Conservation (phyloP, 2,329 filamentous ascomycete genomes). For the Neophaeococcomyces mojaviensis region DNA sequence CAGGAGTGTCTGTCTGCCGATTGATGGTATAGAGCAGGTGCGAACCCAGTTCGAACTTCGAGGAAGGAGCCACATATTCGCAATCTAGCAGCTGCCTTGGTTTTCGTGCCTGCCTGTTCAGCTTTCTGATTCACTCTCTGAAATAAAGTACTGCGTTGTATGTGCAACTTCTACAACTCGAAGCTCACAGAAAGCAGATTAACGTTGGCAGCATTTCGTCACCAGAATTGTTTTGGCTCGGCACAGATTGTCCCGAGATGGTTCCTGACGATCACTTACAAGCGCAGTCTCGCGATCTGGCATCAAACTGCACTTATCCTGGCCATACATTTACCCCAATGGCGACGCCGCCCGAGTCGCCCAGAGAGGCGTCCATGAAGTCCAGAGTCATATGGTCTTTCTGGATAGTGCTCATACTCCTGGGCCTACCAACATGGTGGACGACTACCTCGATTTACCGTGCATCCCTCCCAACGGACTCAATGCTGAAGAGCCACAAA, state of each 20-base stretch:
- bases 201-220: not conserved
- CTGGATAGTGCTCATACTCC: conserved; percentile 74
- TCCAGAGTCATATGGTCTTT: conserved; percentile 75
- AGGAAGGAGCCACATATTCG: not conserved
- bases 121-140: too few relatives aligned
- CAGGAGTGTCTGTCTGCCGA: not conserved
- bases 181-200: too few relatives aligned
- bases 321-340: not conserved
- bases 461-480: conserved; percentile 69
- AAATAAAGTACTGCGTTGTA: too few relatives aligned
- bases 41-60: not conserved
- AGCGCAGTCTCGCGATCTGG: conserved; percentile 1
- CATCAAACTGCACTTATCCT: not conserved
- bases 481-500: conserved; percentile 74
- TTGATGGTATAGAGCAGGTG: not conserved
- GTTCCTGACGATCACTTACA: not conserved
- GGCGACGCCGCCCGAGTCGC: conserved; percentile 60
- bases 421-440: conserved; percentile 94
- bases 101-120: not conserved
- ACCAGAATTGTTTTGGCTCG: not conserved
- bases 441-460: conserved; percentile 88
- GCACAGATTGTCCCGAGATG: not conserved
- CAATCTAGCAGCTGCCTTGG: not conserved
- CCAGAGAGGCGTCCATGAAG: conserved; percentile 61
- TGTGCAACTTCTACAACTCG: too few relatives aligned